Conservation (phyloP, 225 moss, liverwort and hornwort species). For the Pleurozium schreberi region DNA sequence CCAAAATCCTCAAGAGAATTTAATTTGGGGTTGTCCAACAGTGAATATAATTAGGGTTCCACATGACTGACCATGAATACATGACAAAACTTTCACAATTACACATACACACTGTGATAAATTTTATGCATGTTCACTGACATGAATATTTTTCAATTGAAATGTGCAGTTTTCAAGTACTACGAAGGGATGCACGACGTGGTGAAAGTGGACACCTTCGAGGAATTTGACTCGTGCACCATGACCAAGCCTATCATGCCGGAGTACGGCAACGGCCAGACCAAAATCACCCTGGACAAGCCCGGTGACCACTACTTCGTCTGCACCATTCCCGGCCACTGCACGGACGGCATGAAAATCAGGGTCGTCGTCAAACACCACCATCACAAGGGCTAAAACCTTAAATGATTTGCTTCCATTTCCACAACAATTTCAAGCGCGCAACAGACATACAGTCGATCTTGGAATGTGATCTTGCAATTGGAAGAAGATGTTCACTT, state of each 20-base stretch:
- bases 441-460: too few species aligned
- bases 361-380: background rate
- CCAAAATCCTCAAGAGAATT: background rate
- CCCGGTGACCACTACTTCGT: conserved; percentile 21
- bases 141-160: background rate
- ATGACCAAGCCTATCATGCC: background rate
- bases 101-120: background rate
- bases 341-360: conserved; percentile 35
- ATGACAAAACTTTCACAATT: background rate
- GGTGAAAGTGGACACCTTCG: conserved; percentile 6
- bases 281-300: background rate
- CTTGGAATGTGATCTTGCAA: background rate
- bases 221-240: conserved; percentile 9
- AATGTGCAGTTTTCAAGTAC: conserved; percentile 21
- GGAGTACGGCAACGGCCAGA: background rate
- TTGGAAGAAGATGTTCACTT: background rate
- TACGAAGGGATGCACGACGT: conserved; percentile 19
- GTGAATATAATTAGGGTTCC: background rate
- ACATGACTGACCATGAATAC: background rate
- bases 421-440: too few species aligned
- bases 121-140: background rate
- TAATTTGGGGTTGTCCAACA: background rate
- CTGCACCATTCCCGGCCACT: conserved; percentile 34
- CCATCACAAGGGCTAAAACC: background rate
- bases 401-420: too few species aligned